Conservation (phyloP, 257 asterid genomes). For the Gardenia jasminoides region DNA sequence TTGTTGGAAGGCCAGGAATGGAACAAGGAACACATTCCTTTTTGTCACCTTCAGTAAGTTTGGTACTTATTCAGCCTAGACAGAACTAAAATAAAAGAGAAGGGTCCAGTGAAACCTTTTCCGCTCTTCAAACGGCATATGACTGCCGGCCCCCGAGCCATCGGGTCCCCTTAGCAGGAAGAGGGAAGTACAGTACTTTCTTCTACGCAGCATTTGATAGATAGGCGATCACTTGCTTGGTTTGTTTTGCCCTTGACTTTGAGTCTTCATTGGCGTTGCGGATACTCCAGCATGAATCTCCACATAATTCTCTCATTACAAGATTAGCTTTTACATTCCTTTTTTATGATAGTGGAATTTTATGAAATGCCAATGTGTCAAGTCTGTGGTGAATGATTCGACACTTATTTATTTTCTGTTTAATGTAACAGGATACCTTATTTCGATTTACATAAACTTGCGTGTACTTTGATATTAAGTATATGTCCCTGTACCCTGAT, state of each 20-base stretch:
- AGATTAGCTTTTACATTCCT: conserved; percentile 19
- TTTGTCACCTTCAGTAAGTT: conserved; percentile 62
- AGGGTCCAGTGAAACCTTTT: conserved; percentile 39
- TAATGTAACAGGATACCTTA: neutral
- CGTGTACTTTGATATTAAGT: neutral
- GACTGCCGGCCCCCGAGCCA: conserved; percentile 35
- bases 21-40: conserved; percentile 61
- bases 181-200: conserved; percentile 52
- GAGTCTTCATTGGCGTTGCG: conserved; percentile 33
- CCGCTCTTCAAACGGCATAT: conserved; percentile 42
- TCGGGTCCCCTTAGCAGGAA: conserved; percentile 38
- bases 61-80: conserved; percentile 65
- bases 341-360: conserved; percentile 19
- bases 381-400: neutral
- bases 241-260: conserved; percentile 28
- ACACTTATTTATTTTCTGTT: no score
- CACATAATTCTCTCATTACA: conserved; percentile 22
- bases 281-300: conserved; percentile 36
- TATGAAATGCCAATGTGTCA: conserved; percentile 16
- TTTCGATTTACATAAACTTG: neutral
- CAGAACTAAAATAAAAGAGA: conserved; percentile 41
- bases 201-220: conserved; percentile 36
- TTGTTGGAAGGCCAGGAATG: conserved; percentile 63
- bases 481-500: neutral
- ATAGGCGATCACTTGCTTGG: conserved; percentile 31